Evolutionary conservation across 2,329 filamentous ascomycete species (phyloP), one percentile per base, ranked within the genome.

Genomic region (Furcasterigmium furcatum): DNA sequence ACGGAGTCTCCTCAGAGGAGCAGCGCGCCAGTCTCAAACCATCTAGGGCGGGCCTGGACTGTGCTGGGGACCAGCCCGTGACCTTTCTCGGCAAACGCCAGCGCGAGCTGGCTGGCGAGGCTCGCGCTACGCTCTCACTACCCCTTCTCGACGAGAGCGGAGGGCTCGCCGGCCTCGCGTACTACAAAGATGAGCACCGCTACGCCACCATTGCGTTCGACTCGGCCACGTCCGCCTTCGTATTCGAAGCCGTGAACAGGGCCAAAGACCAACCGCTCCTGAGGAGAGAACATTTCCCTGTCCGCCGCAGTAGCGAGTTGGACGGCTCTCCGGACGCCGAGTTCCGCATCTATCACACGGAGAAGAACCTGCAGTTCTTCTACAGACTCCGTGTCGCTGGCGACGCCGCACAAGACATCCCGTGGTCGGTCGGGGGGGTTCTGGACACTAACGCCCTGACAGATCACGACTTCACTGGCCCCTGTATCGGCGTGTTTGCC

Each of bases 161-260:
- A 14, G 36, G 36, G 7, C 46, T 45, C 21, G 52, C 45, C 20
- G 55, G 55, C 4, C 38, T 58, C n/a, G 46, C 47, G 35, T 36
- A 46, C 22, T 57, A 55, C 51, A 58, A 58, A 42, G 55, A 58
- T 38, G 50, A 54, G 41, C 49, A 53, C 36, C 51, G 53, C 5
- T 49, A 44, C 34, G 44, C 47, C 3, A 24, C 44, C 12, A 39
- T 51, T n/a, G 35, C 30, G 42, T 46, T 41, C 30, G 39, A 49
- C n/a, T 40, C 47, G 3, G 30, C 43, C 5, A 41, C 38, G 8
- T 38, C 14, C 5, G 27, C 27, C 2, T 36, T 55, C 24, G 44
- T 41, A 5, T 51, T 49, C 27, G 42, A 50, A 29, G n/a, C 48
- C n/a, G 29, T 50, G 7, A 55, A 55, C 44, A 16, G 9, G 5